Conservation (phyloP, 768 basidiomycete species). For the Sarcodon aspratus region DNA sequence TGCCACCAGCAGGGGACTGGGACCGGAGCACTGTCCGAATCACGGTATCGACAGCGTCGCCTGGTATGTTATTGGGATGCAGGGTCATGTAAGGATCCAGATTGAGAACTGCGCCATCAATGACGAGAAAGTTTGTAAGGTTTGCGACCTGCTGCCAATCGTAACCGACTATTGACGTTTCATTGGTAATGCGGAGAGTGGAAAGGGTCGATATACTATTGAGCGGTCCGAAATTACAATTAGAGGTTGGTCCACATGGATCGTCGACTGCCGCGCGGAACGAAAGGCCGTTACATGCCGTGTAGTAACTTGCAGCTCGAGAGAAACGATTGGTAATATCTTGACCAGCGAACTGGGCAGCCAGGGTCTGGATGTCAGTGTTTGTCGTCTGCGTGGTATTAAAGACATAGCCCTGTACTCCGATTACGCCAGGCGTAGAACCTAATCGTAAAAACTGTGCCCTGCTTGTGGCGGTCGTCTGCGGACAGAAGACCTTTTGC, state of each 20-base stretch:
- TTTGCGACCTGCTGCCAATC: constrained; percentile 79
- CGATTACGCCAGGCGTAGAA: constrained; percentile 48
- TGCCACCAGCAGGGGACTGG: constrained; percentile 44
- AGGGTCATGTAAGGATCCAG: constrained; percentile 74
- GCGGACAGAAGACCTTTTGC: constrained; percentile 85
- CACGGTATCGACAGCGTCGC: constrained; percentile 72
- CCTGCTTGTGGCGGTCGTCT: constrained; percentile 28
- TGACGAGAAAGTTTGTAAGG: constrained; percentile 68
- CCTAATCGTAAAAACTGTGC: constrained; percentile 37
- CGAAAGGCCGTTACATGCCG: constrained; percentile 47
- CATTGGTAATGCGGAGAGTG: constrained; percentile 54
- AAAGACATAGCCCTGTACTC: constrained; percentile 66
- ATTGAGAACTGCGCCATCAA: constrained; percentile 93
- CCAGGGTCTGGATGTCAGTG: constrained; percentile 39
- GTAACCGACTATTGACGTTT: constrained; percentile 69
- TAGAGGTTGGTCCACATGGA: constrained; percentile 47
- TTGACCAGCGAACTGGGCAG: constrained; percentile 52
- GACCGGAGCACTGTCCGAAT: constrained; percentile 63
- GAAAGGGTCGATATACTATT: constrained; percentile 44
- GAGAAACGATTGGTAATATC: constrained; percentile 87
- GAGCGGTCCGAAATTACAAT: constrained; percentile 60
- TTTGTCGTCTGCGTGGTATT: constrained; percentile 49
- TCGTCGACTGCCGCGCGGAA: constrained; percentile 64
- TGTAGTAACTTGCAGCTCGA: constrained; percentile 54
- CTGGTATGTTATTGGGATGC: constrained; percentile 54